phyloP scores from a whole-genome alignment of 148 eudicot genomes.

The Dysphania ambrosioides region DNA sequence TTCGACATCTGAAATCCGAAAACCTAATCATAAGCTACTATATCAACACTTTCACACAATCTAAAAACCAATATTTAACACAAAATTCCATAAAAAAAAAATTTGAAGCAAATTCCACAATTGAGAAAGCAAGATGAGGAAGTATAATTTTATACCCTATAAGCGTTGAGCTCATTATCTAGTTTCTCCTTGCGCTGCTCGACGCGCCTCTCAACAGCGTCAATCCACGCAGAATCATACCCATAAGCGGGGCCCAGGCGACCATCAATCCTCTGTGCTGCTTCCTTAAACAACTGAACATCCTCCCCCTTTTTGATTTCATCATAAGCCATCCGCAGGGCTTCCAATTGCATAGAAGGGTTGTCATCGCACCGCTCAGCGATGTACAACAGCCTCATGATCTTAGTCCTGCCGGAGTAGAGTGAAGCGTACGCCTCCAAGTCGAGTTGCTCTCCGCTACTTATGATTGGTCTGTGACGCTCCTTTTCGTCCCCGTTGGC shows the following conservation, averaged over 20 bases:
- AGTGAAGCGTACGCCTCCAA: slow-evolving; percentile 77
- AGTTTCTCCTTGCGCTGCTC: slow-evolving; percentile 81
- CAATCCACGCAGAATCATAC: slow-evolving; percentile 54
- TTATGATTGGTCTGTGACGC: slow-evolving; percentile 40
- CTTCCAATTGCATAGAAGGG: slow-evolving; percentile 56
- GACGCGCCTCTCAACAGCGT: slow-evolving; percentile 61
- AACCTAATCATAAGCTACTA: neutral
- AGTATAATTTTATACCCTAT: slow-evolving; percentile 40
- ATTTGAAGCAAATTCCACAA: neutral
- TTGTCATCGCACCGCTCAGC: slow-evolving; percentile 48
- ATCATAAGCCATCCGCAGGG: slow-evolving; percentile 82
- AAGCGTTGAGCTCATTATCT: slow-evolving; percentile 88
- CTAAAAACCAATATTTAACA: neutral
- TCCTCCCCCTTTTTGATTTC: slow-evolving; percentile 85
- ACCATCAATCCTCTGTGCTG: slow-evolving; percentile 57
- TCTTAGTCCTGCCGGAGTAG: slow-evolving; percentile 79
- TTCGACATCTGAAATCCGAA: neutral
- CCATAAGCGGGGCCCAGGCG: slow-evolving; percentile 53
- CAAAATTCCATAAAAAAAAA: neutral
- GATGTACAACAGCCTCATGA: slow-evolving; percentile 69
- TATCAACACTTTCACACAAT: neutral
- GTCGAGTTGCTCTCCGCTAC: slow-evolving; percentile 72
- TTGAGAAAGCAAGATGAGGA: neutral
- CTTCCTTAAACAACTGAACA: slow-evolving; percentile 63
- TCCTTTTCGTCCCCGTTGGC: slow-evolving; percentile 21